Base-by-base conservation (phyloP, 495 filamentous ascomycete genomes). In the Sphaerosporella brunnea region DNA sequence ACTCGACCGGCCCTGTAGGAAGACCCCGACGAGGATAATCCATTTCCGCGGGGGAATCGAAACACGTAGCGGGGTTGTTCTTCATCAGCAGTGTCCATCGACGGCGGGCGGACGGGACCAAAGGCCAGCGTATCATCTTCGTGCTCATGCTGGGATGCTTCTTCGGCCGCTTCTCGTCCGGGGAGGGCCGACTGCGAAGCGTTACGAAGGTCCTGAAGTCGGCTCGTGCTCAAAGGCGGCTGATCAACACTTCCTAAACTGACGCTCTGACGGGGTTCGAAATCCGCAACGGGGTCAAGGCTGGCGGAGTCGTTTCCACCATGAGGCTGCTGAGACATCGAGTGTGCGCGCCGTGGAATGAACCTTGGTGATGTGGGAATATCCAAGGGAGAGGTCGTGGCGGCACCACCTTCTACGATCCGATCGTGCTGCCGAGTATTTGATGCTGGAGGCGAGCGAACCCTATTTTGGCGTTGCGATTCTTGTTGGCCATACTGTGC, bases 341-440 rank as follows among this genome's bases (percentile, higher is more conserved):
- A 57, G 30, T 56, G 60, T 37, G 58, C 49, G 35, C 59, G 65
- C 7, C 53, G 43, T 24, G 65, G 63, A 24, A 54, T 63, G 20
- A 47, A 50, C 15, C 54, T 51, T 3, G 59, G 53, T 32, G 58
- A 52, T 10, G 52, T 51, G 13, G 58, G 59, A 52, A 74, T 74
- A 53, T 74, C 72, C 54, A 74, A 66, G 50, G 72, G 69, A 37
- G 66, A 61, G 3, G 71, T 54, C 24, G 60, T 65, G 38, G 60
- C 63, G 53, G 11, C 19, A 16, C 36, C 23, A 25, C 42, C 25
- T 39, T n/a, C n/a, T n/a, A n/a, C n/a, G n/a, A n/a, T n/a, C n/a
- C n/a, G n/a, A n/a, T n/a, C n/a, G n/a, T n/a, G n/a, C n/a, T n/a
- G n/a, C n/a, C n/a, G n/a, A n/a, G n/a, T n/a, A n/a, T n/a, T n/a